A percentile compares a stretch with the other conserved stretches of the same genome.
Evolutionary conservation across 176 grass and related monocot genomes (phyloP).

Genomic region (Ampelocalamus luodianensis): DNA sequence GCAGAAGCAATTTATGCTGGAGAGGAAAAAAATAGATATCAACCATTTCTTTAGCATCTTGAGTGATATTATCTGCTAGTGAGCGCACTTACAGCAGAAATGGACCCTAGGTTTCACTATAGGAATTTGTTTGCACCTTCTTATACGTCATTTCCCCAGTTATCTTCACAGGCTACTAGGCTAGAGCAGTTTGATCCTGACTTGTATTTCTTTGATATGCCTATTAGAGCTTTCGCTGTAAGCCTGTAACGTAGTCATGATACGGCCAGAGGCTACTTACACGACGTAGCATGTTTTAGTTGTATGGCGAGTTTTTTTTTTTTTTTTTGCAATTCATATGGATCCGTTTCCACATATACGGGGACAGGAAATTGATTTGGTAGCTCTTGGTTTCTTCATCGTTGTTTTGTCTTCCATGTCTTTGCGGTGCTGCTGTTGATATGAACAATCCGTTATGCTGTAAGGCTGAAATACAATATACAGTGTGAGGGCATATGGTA

Average conservation of each 20-base stretch:
- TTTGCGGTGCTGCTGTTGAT: background rate
- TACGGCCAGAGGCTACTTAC: slow-evolving; percentile 7
- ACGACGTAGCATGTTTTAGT: slow-evolving; percentile 29
- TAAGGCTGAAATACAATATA: background rate
- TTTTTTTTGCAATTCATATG: background rate
- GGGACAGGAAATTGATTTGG: background rate
- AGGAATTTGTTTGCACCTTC: slow-evolving; percentile 28
- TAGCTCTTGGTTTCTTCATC: background rate
- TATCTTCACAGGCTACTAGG: slow-evolving; percentile 23
- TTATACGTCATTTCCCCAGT: background rate
- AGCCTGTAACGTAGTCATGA: background rate
- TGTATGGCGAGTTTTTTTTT: background rate
- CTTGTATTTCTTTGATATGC: slow-evolving; percentile 15
- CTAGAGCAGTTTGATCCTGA: slow-evolving; percentile 27
- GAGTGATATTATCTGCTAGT: slow-evolving; percentile 66
- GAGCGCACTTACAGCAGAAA: slow-evolving; percentile 16
- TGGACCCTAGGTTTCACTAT: slow-evolving; percentile 5
- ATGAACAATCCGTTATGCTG: no score
- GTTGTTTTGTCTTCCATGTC: background rate
- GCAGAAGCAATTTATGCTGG: slow-evolving; percentile 80
- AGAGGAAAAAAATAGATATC: slow-evolving; percentile 85
- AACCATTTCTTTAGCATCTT: slow-evolving; percentile 97
- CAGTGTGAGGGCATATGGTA: background rate
- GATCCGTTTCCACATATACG: background rate
- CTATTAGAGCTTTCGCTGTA: background rate